phyloP scores from a whole-genome alignment of 2,329 filamentous ascomycete species.

The Bipolaris oryzae region DNA sequence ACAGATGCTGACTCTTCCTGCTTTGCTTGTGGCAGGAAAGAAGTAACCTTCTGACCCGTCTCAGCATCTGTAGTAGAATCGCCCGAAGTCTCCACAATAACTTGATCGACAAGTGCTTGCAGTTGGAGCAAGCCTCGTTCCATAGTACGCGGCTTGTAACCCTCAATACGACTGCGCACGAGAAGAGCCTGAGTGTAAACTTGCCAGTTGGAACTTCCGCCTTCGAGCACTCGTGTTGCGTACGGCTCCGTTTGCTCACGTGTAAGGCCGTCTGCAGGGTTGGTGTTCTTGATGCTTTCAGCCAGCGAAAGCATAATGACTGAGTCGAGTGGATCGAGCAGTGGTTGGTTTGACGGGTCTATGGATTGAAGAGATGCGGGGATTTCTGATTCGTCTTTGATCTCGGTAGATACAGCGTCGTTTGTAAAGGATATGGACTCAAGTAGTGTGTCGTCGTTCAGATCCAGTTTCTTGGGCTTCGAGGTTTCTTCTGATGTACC shows the following conservation, averaged over 20 bases:
- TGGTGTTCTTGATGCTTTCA: slow-evolving; percentile 88
- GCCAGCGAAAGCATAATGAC: slow-evolving; percentile 80
- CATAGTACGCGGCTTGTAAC: slow-evolving; percentile 82
- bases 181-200: slow-evolving; percentile 93
- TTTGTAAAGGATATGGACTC: slow-evolving; percentile 83
- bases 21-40: slow-evolving; percentile 81
- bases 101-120: slow-evolving; percentile 93
- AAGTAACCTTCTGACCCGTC: slow-evolving; percentile 61
- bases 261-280: slow-evolving; percentile 82
- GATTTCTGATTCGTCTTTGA: slow-evolving; percentile 58
- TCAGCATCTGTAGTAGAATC: slow-evolving; percentile 33
- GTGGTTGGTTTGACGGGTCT: slow-evolving; percentile 79
- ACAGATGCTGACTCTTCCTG: slow-evolving; percentile 78
- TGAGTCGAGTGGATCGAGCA: slow-evolving; percentile 82
- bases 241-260: slow-evolving; percentile 94
- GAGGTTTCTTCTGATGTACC: slow-evolving; percentile 32
- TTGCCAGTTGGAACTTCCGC: slow-evolving; percentile 95
- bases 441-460: slow-evolving; percentile 92
- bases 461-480: slow-evolving; percentile 70
- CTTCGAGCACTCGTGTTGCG: slow-evolving; percentile 82
- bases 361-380: slow-evolving; percentile 68
- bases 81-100: slow-evolving; percentile 79
- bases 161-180: slow-evolving; percentile 86
- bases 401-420: slow-evolving; percentile 51
- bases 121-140: slow-evolving; percentile 91